phyloP scores from a whole-genome alignment of 1,139 yeast genomes.

The Blastobotrys petasosporus region DNA sequence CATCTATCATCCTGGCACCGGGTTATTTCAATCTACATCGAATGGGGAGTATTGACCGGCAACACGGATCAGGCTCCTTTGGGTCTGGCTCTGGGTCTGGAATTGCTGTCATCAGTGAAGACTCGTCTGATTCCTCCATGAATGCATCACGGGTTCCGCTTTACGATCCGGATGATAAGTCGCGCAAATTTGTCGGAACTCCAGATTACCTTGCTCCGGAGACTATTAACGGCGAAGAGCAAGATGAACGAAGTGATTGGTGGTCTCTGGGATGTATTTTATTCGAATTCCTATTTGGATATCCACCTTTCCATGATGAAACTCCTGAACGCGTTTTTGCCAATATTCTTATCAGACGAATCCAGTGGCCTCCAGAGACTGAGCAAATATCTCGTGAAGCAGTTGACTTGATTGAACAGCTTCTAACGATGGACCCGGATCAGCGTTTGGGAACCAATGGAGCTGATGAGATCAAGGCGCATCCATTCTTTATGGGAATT shows the following conservation, averaged over 20 bases:
- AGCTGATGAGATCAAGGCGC: constrained; percentile 68
- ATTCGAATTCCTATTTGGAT: constrained; percentile 88
- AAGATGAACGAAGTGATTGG: constrained; percentile 91
- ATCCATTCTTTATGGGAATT: constrained; percentile 67
- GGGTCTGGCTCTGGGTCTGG: constrained; percentile 16
- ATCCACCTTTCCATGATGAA: constrained; percentile 88
- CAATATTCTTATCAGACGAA: constrained; percentile 64
- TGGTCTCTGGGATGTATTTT: constrained; percentile 97
- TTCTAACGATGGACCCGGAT: constrained; percentile 59
- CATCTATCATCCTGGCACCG: constrained; percentile 29
- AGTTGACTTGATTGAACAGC: constrained; percentile 59
- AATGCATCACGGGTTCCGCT: constrained; percentile 12
- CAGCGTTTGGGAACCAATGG: constrained; percentile 71
- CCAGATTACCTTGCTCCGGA: constrained; percentile 98
- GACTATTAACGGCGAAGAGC: constrained; percentile 79
- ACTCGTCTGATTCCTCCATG: constrained; percentile 12
- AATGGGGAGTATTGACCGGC: background rate
- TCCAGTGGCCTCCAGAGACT: constrained; percentile 71
- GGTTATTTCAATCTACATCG: constrained; percentile 26
- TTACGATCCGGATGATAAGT: constrained; percentile 25
- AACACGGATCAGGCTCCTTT: background rate
- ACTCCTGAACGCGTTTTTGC: constrained; percentile 78
- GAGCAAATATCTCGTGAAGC: constrained; percentile 55
- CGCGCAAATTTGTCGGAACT: constrained; percentile 79
- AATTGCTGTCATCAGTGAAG: constrained; percentile 5